Percentiles rank a stretch among this genome's conserved stretches.
These are phyloP conservation scores for Schizochytrium sp. DNA, from an alignment of 108 stramenopile species.

Conservation along the genomic window DNA sequence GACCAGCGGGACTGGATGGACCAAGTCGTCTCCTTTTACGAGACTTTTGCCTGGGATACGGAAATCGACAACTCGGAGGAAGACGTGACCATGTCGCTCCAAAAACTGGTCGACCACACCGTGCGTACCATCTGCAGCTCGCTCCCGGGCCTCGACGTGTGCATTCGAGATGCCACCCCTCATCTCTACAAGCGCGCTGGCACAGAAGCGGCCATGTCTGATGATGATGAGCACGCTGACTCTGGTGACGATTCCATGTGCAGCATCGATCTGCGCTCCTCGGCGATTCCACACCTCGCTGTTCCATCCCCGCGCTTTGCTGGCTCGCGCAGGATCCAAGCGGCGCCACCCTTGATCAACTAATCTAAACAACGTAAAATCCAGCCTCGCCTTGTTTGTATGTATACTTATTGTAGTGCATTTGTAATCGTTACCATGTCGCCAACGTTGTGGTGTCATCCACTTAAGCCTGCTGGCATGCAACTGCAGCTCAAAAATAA, in stretches of 20 bases:
- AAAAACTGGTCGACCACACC: background rate
- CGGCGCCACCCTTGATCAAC: background rate
- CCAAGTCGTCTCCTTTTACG: background rate
- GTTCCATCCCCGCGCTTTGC: background rate
- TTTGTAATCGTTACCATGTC: no score
- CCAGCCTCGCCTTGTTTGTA: no score
- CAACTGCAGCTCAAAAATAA: no score
- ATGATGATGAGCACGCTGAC: no score
- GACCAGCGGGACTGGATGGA: slow-evolving; percentile 13
- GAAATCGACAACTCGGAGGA: slow-evolving; percentile 19
- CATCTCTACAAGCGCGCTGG: background rate
- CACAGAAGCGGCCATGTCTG: no score
- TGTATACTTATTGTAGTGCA: no score
- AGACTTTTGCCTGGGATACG: slow-evolving; percentile 8
- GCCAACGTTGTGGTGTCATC: no score
- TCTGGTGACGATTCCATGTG: no score
- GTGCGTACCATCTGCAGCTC: background rate
- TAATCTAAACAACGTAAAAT: no score
- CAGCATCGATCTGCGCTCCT: no score
- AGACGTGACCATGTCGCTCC: background rate
- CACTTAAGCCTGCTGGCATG: no score
- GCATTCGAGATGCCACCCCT: background rate
- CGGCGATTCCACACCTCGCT: background rate
- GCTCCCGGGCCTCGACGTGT: background rate
- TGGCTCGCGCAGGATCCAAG: background rate